These are phyloP conservation scores for Saccharata proteae DNA, from an alignment of 2,329 filamentous ascomycete species.

Conservation along the genomic window DNA sequence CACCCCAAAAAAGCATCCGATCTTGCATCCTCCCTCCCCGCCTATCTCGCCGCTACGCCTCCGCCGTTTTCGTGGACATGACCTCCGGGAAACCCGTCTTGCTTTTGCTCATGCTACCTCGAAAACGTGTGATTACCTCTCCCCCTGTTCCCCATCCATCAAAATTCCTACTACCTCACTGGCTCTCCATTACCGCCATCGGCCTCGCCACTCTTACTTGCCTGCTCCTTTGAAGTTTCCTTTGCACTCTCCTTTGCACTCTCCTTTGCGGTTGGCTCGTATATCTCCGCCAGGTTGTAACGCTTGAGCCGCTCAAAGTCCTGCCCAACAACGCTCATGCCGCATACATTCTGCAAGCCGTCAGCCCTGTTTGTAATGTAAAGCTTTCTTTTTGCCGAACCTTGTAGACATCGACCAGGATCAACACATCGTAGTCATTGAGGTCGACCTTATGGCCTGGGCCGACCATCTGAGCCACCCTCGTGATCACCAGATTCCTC, in stretches of 20 bases:
- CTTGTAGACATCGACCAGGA: slow-evolving; percentile 71
- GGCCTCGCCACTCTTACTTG: too few relatives aligned
- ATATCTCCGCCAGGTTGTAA: slow-evolving; percentile 68
- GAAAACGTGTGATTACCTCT: too few relatives aligned
- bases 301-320: slow-evolving; percentile 64
- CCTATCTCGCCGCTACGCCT: too few relatives aligned
- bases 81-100: too few relatives aligned
- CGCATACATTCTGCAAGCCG: slow-evolving; percentile 51
- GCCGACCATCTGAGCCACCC: slow-evolving; percentile 54
- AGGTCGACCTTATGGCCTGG: slow-evolving; percentile 64
- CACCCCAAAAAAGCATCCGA: too few relatives aligned
- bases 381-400: slow-evolving; percentile 41
- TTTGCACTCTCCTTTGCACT: slow-evolving; percentile 10
- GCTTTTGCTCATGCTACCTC: too few relatives aligned
- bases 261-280: slow-evolving; percentile 35
- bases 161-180: too few relatives aligned
- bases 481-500: slow-evolving; percentile 57
- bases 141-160: too few relatives aligned
- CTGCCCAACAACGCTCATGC: slow-evolving; percentile 65
- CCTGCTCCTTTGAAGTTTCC: background rate
- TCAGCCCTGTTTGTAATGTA: background rate
- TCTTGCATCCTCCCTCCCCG: too few relatives aligned
- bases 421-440: slow-evolving; percentile 63
- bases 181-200: too few relatives aligned
- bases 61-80: too few relatives aligned